Evolutionary conservation across 1,284 basidiomycete genomes (phyloP).

Genomic region (Kwoniella shivajii): DNA sequence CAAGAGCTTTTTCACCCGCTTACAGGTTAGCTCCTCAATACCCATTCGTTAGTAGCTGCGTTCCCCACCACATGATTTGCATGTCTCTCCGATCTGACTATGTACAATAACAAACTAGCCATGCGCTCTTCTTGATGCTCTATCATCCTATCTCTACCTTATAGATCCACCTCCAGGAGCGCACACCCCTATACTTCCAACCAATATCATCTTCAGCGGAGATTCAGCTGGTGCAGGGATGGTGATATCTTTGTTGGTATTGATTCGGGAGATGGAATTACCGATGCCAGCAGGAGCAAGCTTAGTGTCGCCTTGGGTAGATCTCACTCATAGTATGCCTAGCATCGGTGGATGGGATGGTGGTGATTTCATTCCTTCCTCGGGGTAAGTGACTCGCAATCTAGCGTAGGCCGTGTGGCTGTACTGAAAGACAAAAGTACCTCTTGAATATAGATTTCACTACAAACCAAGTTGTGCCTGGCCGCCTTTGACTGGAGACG

Average conservation of each 20-base stretch:
- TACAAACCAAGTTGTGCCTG: constrained; percentile 52
- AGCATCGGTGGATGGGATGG: constrained; percentile 61
- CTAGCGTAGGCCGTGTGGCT: too few species aligned
- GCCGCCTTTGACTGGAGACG: constrained; percentile 50
- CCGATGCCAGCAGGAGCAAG: constrained; percentile 83
- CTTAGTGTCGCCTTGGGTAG: constrained; percentile 87
- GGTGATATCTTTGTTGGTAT: constrained; percentile 76
- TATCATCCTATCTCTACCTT: constrained; percentile 63
- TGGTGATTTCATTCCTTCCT: constrained; percentile 48
- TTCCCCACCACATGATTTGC: background rate
- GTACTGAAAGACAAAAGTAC: too few species aligned
- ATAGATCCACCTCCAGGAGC: constrained; percentile 68
- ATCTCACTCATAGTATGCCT: constrained; percentile 90
- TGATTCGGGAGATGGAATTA: constrained; percentile 80
- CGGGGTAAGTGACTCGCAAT: constrained; percentile 36
- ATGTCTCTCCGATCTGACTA: background rate
- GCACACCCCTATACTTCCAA: constrained; percentile 76
- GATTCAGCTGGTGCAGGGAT: constrained; percentile 93
- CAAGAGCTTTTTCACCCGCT: constrained; percentile 74
- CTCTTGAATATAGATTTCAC: constrained; percentile 43
- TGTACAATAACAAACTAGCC: constrained; percentile 49
- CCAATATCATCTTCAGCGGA: constrained; percentile 79
- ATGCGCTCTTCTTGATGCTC: constrained; percentile 53
- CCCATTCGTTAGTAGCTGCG: constrained; percentile 73
- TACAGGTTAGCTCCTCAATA: constrained; percentile 90